phyloP scores from a whole-genome alignment of 768 basidiomycete species.

The Pleurotus platypus region DNA sequence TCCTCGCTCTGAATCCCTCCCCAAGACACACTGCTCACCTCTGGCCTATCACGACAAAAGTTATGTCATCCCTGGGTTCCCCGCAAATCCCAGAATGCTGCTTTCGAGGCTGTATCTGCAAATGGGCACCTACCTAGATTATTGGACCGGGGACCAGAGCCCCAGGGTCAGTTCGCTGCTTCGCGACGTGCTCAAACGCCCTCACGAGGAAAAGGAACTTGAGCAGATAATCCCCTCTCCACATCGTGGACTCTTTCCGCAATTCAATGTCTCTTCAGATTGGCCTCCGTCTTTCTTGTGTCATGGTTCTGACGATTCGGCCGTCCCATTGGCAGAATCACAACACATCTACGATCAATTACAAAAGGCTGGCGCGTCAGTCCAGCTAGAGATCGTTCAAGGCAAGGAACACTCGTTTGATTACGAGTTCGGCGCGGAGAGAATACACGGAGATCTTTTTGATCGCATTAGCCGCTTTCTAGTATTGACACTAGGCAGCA shows the following conservation, averaged over 20 bases:
- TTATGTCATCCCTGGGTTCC: conserved; percentile 51
- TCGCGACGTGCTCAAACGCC: conserved; percentile 19
- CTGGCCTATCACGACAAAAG: conserved; percentile 42
- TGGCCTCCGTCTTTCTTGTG: conserved; percentile 49
- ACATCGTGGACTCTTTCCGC: conserved; percentile 42
- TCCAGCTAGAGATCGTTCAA: conserved; percentile 31
- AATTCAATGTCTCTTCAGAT: conserved; percentile 31
- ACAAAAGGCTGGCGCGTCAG: conserved; percentile 28
- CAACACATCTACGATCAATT: conserved; percentile 30
- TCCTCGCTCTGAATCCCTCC: conserved; percentile 27
- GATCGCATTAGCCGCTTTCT: conserved; percentile 36
- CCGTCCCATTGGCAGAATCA: conserved; percentile 40
- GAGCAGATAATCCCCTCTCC: conserved; percentile 26
- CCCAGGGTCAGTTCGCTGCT: conserved; percentile 46
- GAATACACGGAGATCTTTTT: conserved; percentile 28
- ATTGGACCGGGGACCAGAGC: conserved; percentile 45
- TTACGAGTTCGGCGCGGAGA: conserved; percentile 41
- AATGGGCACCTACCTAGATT: conserved; percentile 54
- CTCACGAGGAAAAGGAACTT: conserved; percentile 3
- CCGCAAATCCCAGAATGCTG: conserved; percentile 60
- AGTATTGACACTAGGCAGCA: conserved; percentile 7
- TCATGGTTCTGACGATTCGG: conserved; percentile 48
- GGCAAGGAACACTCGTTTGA: conserved; percentile 58
- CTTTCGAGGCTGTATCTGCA: conserved; percentile 57
- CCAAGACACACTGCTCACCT: conserved; percentile 35